Percentiles rank a stretch among this genome's conserved stretches.
Evolutionary conservation across 2,329 filamentous ascomycete genomes (phyloP).

Genomic region (Leptoxyphium fumago): DNA sequence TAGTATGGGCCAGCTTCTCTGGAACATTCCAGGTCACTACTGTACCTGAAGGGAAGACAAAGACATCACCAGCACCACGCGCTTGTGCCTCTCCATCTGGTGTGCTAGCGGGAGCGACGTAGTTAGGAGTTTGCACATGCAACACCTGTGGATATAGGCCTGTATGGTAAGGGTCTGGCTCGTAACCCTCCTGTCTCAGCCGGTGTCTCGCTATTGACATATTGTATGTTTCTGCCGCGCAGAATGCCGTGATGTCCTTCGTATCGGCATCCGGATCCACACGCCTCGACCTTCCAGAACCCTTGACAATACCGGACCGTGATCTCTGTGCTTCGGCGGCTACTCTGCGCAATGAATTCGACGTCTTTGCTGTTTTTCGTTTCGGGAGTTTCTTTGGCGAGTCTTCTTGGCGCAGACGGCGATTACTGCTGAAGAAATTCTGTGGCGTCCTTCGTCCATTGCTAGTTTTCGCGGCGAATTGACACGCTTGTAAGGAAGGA

Average conservation of each 20-base stretch:
- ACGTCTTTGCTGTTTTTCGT: constrained; percentile 37
- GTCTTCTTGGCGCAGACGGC: constrained; percentile 7
- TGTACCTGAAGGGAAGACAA: constrained; percentile 89
- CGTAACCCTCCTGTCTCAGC: constrained; percentile 43
- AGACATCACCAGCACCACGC: constrained; percentile 55
- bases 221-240: constrained; percentile 53
- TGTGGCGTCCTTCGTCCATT: constrained; percentile 9
- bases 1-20: constrained; percentile 52
- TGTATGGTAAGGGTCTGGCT: constrained; percentile 47
- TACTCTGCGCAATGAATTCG: constrained; percentile 68
- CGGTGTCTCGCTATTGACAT: constrained; percentile 43
- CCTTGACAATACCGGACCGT: constrained; percentile 35
- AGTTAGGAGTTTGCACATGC: constrained; percentile 37
- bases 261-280: constrained; percentile 32
- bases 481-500: constrained; percentile 1
- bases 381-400: constrained; percentile 21
- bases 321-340: constrained; percentile 68
- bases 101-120: constrained; percentile 21
- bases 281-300: constrained; percentile 27
- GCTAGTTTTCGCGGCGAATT: constrained; percentile 9
- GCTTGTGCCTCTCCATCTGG: constrained; percentile 28
- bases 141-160: constrained; percentile 51
- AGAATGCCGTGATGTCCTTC: constrained; percentile 47
- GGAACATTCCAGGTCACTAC: constrained; percentile 85
- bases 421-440: constrained; percentile 13